Percentiles rank a stretch among this genome's conserved stretches.
Evolutionary conservation across 2,329 filamentous ascomycete species (phyloP).

Genomic region (Fusarium devonianum): DNA sequence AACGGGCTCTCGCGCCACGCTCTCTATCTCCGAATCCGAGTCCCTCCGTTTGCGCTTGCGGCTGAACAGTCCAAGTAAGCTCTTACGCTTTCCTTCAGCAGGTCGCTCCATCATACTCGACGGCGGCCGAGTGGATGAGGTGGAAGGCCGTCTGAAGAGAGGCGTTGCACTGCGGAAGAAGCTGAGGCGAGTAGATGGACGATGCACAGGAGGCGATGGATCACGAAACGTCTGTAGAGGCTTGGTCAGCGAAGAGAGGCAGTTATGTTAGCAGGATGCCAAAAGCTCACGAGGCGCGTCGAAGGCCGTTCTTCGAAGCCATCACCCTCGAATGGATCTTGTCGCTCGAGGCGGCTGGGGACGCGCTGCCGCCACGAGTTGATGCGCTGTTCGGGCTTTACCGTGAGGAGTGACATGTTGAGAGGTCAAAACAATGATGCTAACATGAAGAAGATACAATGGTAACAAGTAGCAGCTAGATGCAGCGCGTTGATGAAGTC

Average conservation of each 20-base stretch:
- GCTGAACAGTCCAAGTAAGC: constrained; percentile 37
- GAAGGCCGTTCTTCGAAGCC: constrained; percentile 43
- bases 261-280: fast-evolving
- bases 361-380: constrained; percentile 47
- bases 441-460: neutral
- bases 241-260: neutral
- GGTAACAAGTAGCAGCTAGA: neutral
- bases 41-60: constrained; percentile 41
- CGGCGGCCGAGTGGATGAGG: constrained; percentile 20
- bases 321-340: constrained; percentile 48
- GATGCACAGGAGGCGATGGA: constrained; percentile 20
- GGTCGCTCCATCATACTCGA: constrained; percentile 6
- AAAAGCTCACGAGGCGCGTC: constrained; percentile 41
- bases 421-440: neutral
- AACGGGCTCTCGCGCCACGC: constrained; percentile 30
- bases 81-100: constrained; percentile 18
- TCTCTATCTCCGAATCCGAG: constrained; percentile 9
- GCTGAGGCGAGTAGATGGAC: constrained; percentile 40
- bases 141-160: constrained; percentile 32
- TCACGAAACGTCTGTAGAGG: constrained; percentile 38
- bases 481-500: neutral
- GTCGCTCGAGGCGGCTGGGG: constrained; percentile 46
- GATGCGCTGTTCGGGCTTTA: constrained; percentile 34
- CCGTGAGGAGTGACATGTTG: constrained; percentile 9
- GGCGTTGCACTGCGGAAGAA: constrained; percentile 42